Percentiles rank a stretch among this genome's conserved stretches.
These are phyloP conservation scores for Alternaria tenuissima DNA, from an alignment of 2,329 filamentous ascomycete species.

Conservation along the genomic window DNA sequence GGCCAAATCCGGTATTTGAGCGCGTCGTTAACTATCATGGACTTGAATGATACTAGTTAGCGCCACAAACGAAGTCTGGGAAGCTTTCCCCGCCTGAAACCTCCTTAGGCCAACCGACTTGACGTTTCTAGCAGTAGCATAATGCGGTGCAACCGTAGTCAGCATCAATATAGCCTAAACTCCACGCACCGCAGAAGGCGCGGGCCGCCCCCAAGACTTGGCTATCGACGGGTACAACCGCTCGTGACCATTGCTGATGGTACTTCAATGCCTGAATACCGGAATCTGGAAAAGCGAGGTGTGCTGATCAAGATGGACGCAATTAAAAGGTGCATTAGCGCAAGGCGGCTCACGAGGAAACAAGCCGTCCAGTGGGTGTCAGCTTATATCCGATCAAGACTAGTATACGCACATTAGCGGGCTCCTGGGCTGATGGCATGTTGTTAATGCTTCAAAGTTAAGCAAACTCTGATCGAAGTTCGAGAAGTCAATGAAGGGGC, in stretches of 20 bases:
- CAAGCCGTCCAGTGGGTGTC: neutral
- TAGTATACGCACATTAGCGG: neutral
- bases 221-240: neutral
- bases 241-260: constrained; percentile 2
- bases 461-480: neutral
- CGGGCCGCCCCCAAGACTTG: neutral
- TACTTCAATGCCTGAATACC: neutral
- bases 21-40: neutral
- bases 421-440: neutral
- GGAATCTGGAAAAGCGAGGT: neutral
- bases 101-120: neutral
- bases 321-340: neutral
- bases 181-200: constrained; percentile 1
- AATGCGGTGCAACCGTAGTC: neutral
- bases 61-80: neutral
- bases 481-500: neutral
- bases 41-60: neutral
- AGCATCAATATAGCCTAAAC: constrained; percentile 10
- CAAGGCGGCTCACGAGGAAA: neutral
- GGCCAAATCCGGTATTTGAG: neutral
- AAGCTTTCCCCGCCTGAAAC: neutral
- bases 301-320: neutral
- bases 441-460: neutral
- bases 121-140: neutral
- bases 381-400: neutral